These are phyloP conservation scores for Xylaria telfairii DNA, from an alignment of 495 filamentous ascomycete genomes.

Conservation along the genomic window DNA sequence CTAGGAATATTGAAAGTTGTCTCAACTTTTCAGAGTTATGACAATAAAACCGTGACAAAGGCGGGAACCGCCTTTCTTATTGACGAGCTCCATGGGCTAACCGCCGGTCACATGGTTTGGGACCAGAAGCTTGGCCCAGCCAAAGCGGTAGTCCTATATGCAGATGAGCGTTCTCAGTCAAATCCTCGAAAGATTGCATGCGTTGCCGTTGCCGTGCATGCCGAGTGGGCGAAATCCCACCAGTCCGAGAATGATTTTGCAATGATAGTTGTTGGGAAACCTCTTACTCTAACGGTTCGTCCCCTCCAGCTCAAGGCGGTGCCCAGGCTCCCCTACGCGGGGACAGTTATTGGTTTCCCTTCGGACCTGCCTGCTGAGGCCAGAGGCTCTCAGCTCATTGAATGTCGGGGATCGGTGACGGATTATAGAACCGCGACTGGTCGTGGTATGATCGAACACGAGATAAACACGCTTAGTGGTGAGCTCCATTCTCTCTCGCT, in stretches of 20 bases:
- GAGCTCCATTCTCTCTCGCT: too few relatives aligned
- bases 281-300: not conserved
- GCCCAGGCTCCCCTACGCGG: not conserved
- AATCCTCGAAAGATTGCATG: not conserved
- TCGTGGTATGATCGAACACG: not conserved
- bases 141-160: not conserved
- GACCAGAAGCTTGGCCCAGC: not conserved
- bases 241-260: not conserved
- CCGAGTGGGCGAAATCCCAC: not conserved
- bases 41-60: not conserved
- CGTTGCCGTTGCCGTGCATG: not conserved
- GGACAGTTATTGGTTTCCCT: not conserved
- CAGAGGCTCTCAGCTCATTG: not conserved
- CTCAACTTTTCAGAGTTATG: not conserved
- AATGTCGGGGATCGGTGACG: not conserved
- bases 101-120: not conserved
- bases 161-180: not conserved
- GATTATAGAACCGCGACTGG: fast-evolving
- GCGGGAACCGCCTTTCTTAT: not conserved
- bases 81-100: not conserved
- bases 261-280: not conserved
- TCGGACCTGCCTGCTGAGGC: not conserved
- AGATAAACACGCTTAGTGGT: not conserved
- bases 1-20: not conserved
- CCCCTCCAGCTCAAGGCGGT: too few relatives aligned